These are phyloP conservation scores for Blastocystis sp. DNA, from an alignment of 352 stramenopile genomes.

Conservation along the genomic window DNA sequence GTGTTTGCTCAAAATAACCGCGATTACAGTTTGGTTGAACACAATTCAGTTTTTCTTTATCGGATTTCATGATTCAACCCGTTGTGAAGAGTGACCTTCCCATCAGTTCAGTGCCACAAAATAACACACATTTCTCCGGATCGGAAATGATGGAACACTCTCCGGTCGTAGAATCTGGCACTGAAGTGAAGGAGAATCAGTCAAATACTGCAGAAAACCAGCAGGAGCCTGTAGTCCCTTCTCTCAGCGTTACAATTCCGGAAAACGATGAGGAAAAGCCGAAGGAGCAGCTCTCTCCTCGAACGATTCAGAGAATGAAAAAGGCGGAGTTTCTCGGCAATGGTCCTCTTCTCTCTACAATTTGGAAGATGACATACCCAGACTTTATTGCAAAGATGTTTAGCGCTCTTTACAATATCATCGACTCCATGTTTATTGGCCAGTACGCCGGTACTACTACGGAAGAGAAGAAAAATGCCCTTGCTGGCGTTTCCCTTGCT, in stretches of 20 bases:
- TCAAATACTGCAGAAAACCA: no score
- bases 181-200: no score
- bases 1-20: neutral
- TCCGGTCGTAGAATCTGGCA: no score
- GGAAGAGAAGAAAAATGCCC: slow-evolving; percentile 36
- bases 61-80: neutral
- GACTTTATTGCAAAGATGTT: slow-evolving; percentile 48
- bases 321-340: slow-evolving; percentile 38
- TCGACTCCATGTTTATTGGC: slow-evolving; percentile 51
- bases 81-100: neutral
- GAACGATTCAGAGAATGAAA: slow-evolving; percentile 29
- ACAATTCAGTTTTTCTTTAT: neutral
- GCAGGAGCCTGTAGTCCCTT: neutral
- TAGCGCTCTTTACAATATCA: slow-evolving; percentile 2
- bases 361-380: slow-evolving; percentile 54
- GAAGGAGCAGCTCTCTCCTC: neutral
- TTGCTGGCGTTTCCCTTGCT: slow-evolving; percentile 14
- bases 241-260: neutral
- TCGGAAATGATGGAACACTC: no score
- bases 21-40: neutral
- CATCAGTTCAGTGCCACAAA: no score
- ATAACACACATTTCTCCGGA: no score
- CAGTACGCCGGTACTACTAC: slow-evolving; percentile 19
- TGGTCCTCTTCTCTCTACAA: slow-evolving; percentile 42
- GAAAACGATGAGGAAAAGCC: neutral